phyloP scores from a whole-genome alignment of 108 stramenopile species.

The Nitzschia palea region DNA sequence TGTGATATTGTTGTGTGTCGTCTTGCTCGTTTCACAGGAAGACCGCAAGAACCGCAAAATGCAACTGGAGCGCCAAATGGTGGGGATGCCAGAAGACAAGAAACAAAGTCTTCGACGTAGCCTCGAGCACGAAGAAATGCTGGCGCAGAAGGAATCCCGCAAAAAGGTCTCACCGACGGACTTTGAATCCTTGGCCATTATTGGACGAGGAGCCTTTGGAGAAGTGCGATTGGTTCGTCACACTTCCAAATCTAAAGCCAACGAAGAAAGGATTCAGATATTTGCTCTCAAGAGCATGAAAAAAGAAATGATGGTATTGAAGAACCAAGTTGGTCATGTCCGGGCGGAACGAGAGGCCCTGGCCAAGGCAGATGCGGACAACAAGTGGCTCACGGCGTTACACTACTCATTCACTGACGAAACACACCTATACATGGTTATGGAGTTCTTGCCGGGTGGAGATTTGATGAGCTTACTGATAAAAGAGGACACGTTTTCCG shows the following conservation, averaged over 20 bases:
- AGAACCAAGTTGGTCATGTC: slow-evolving; percentile 99
- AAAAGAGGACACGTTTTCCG: slow-evolving; percentile 88
- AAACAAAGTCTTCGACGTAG: slow-evolving; percentile 69
- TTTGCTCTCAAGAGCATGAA: slow-evolving; percentile 99
- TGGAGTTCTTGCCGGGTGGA: slow-evolving; percentile 99
- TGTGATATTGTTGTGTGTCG: neutral
- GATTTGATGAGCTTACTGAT: slow-evolving; percentile 99
- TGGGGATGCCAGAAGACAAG: slow-evolving; percentile 80
- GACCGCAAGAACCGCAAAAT: slow-evolving; percentile 75
- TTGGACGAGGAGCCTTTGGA: slow-evolving; percentile 96
- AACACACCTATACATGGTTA: slow-evolving; percentile 93
- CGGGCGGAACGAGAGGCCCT: slow-evolving; percentile 96
- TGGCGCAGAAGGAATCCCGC: slow-evolving; percentile 76
- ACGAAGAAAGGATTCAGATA: slow-evolving; percentile 61
- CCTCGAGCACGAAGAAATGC: slow-evolving; percentile 82
- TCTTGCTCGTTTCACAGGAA: slow-evolving; percentile 41
- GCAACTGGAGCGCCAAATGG: slow-evolving; percentile 85
- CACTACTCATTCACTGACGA: slow-evolving; percentile 97
- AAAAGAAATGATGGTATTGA: slow-evolving; percentile 99
- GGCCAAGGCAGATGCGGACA: slow-evolving; percentile 86
- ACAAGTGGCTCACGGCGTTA: slow-evolving; percentile 94
- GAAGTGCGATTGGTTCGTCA: slow-evolving; percentile 94
- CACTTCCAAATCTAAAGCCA: slow-evolving; percentile 40
- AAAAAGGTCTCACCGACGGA: slow-evolving; percentile 79
- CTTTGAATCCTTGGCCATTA: slow-evolving; percentile 91